These are phyloP conservation scores for Ceratocystis variospora DNA, from an alignment of 2,329 filamentous ascomycete species.

Conservation along the genomic window DNA sequence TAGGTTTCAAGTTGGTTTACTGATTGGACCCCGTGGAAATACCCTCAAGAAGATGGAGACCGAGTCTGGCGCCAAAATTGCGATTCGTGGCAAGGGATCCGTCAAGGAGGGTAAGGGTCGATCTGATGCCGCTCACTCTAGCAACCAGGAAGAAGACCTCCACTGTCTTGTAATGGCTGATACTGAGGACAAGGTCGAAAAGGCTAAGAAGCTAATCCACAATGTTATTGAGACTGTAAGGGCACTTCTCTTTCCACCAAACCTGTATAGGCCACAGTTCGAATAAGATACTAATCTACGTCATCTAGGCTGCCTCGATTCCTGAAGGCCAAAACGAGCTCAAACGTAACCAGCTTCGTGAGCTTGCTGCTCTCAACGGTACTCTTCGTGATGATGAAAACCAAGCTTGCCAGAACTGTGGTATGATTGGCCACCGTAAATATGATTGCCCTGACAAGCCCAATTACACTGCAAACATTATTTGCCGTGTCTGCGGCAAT, in stretches of 20 bases:
- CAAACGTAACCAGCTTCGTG: constrained; percentile 95
- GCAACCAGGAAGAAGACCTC: constrained; percentile 98
- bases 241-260: constrained; percentile 21
- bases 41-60: constrained; percentile 99
- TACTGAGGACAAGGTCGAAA: constrained; percentile 98
- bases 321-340: constrained; percentile 98
- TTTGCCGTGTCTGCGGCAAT: constrained; percentile 95
- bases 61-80: constrained; percentile 95
- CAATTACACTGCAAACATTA: constrained; percentile 98
- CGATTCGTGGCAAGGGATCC: constrained; percentile 97
- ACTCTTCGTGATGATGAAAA: constrained; percentile 98
- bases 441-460: constrained; percentile 96
- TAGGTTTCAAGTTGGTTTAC: constrained; percentile 96
- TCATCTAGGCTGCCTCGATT: constrained; percentile 75
- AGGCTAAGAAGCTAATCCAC: constrained; percentile 95
- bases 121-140: constrained; percentile 95
- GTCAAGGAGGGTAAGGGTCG: constrained; percentile 99
- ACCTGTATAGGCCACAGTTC: too few relatives aligned
- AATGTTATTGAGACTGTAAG: constrained; percentile 96
- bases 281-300: not conserved
- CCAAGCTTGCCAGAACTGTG: constrained; percentile 97
- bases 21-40: constrained; percentile 99
- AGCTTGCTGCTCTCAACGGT: constrained; percentile 95
- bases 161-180: constrained; percentile 99
- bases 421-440: constrained; percentile 96